Evolutionary conservation across 805 yeast species (phyloP).

Genomic region (Candida endomychidarum): DNA sequence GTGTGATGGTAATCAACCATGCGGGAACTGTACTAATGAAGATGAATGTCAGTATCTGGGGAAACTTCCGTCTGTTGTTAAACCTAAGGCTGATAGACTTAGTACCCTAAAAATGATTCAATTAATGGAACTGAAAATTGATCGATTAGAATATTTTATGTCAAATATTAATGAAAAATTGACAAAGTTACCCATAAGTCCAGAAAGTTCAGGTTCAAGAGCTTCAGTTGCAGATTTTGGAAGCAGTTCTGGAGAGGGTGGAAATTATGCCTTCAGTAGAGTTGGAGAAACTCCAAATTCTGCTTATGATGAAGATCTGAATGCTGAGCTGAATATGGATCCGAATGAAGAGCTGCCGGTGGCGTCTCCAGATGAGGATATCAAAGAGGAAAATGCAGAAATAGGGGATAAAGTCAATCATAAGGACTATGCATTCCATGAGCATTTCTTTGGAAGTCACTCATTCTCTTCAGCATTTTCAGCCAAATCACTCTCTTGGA

Average conservation of each 20-base stretch:
- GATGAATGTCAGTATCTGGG: conserved; percentile 26
- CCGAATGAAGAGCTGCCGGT: background rate
- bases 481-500: conserved; percentile 34
- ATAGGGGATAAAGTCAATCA: background rate
- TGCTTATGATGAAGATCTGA: background rate
- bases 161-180: conserved; percentile 20
- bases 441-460: conserved; percentile 35
- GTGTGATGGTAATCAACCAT: conserved; percentile 31
- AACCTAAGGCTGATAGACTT: conserved; percentile 4
- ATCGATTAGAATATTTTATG: conserved; percentile 23
- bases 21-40: conserved; percentile 25
- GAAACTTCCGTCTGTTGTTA: conserved; percentile 7
- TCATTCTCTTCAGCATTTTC: conserved; percentile 37
- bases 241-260: no score
- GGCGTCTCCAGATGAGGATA: no score
- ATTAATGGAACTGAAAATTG: conserved; percentile 21
- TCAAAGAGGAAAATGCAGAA: no score
- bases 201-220: background rate
- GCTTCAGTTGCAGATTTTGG: background rate
- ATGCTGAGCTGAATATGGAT: background rate
- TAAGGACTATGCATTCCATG: conserved; percentile 8
- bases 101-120: conserved; percentile 16
- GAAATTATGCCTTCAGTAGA: no score
- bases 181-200: conserved; percentile 4
- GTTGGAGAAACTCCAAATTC: background rate